Base-by-base conservation (phyloP, 352 stramenopile species). In the Lagenidium sp. region DNA sequence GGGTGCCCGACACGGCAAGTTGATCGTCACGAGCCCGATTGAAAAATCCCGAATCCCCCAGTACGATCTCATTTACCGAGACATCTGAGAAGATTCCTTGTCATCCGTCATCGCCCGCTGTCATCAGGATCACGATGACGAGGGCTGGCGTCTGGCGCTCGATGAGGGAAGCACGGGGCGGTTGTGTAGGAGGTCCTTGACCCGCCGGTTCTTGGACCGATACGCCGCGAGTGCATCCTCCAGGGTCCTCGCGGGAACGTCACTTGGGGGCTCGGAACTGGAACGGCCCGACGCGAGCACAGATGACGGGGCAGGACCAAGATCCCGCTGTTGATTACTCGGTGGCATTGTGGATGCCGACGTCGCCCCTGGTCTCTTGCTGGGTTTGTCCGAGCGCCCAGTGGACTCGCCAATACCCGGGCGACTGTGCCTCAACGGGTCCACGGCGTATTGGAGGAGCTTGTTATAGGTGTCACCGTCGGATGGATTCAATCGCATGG, bases 1-100 rank as follows among this genome's bases (percentile, higher is more conserved):
- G 2, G 82, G 82, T 28, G 82, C 79, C 13, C 74, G 71, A 39
- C 79, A 61, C 26, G 82, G 82, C 40, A 94, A 92, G 44, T 54
- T 70, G 18, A 91, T 94, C 42, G 80, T 94, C n/a, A 48, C 43
- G 13, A 88, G 77, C 36, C 79, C 79, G 10, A 86, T 94, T 22
- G 72, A 87, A 20, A 78, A 69, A 43, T 81, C 78, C 0, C 62
- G 62, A 12, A 92, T 91, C 24, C 79, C 73, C 36, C 65, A 86
- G 51, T 94, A 91, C 50, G 60, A 86, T 1, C 68, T 92, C 35
- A 62, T 90, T 36, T 92, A 90, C 61, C 80, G 81, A 39, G 77
- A 90, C 52, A 85, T 92, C 36, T 89, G 66, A 49, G 16, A 13
- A 7, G 6, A 4, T 8, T 11, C 20, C 45, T 4, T 24, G 36